These are phyloP conservation scores for Magnolia officinalis DNA, from an alignment of 164 flowering plant genomes.

Conservation along the genomic window DNA sequence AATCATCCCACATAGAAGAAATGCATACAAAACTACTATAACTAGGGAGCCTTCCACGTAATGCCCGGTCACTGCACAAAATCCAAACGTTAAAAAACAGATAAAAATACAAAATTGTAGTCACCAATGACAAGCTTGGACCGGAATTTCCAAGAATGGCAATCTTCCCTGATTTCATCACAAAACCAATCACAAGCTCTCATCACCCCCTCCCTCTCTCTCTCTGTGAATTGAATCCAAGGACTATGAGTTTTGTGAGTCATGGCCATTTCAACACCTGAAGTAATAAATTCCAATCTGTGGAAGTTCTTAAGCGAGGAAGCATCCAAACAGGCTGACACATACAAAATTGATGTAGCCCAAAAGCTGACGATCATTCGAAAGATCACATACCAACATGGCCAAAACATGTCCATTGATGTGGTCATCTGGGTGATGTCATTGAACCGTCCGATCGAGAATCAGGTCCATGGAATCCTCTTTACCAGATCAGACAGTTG, in stretches of 20 bases:
- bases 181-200: neutral
- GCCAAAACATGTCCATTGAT: neutral
- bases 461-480: neutral
- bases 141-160: neutral
- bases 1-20: too few species aligned
- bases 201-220: neutral
- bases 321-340: neutral
- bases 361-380: neutral
- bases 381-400: neutral
- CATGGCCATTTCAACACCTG: conserved; percentile 1
- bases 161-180: too few species aligned
- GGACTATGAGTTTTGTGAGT: neutral
- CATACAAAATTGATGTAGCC: neutral
- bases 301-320: conserved; percentile 3
- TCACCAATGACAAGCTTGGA: neutral
- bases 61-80: neutral
- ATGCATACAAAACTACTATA: too few species aligned
- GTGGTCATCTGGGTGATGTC: neutral
- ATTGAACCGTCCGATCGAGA: neutral
- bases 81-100: neutral
- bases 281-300: neutral
- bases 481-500: neutral
- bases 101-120: neutral
- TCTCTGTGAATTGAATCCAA: neutral
- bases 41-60: too few species aligned